Percentiles rank a stretch among this genome's conserved stretches.
phyloP scores from a whole-genome alignment of 1,284 basidiomycete species.

The Fomes fomentarius region DNA sequence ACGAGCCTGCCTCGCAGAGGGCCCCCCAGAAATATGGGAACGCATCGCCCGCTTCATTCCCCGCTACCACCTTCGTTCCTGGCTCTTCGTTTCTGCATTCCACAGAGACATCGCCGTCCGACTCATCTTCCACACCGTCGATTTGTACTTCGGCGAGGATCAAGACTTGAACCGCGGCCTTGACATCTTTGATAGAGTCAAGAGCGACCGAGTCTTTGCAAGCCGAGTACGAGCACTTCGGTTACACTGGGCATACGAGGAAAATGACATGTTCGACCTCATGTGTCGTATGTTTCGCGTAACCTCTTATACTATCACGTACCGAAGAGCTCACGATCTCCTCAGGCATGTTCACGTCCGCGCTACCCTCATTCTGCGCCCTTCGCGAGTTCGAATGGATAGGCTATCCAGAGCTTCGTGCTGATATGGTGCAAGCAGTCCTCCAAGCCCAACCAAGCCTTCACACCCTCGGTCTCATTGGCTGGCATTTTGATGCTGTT shows the following conservation, averaged over 20 bases:
- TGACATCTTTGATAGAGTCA: constrained; percentile 66
- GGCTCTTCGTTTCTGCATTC: constrained; percentile 65
- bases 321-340: not conserved
- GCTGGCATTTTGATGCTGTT: constrained; percentile 72
- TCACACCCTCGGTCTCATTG: constrained; percentile 60
- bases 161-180: constrained; percentile 57
- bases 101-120: constrained; percentile 64
- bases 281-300: constrained; percentile 52
- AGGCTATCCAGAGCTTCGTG: constrained; percentile 66
- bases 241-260: constrained; percentile 68
- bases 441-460: constrained; percentile 54
- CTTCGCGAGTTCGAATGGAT: constrained; percentile 72
- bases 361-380: constrained; percentile 60
- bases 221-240: constrained; percentile 56
- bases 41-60: constrained; percentile 62
- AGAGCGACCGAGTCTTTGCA: constrained; percentile 61
- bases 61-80: constrained; percentile 64
- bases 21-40: constrained; percentile 70
- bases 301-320: not conserved
- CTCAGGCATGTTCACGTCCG: constrained; percentile 58
- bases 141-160: constrained; percentile 68
- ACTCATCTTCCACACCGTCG: constrained; percentile 64
- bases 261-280: constrained; percentile 65
- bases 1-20: constrained; percentile 59
- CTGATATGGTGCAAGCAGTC: constrained; percentile 61